Percentiles rank a stretch among this genome's conserved stretches.
Evolutionary conservation across 306 rosid species (phyloP).

Genomic region (Trifolium dubium): DNA sequence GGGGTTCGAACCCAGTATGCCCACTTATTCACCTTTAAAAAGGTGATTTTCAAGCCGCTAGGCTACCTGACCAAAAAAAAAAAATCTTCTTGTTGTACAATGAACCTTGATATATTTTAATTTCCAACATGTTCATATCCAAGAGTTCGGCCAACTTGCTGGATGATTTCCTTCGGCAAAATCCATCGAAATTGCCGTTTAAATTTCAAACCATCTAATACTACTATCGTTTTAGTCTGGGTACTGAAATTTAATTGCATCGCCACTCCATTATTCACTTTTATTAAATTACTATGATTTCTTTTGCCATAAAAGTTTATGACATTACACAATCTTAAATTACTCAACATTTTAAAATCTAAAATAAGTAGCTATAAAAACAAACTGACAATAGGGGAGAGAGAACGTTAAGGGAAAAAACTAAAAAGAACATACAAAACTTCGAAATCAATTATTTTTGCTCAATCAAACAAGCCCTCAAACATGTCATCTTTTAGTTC

Average conservation of each 20-base stretch:
- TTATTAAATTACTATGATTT: slow-evolving; percentile 6
- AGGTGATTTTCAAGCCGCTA: no score
- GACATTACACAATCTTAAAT: slow-evolving; percentile 6
- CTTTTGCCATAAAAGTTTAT: not conserved
- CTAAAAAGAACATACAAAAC: not conserved
- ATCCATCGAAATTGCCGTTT: slow-evolving; percentile 2
- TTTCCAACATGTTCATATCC: slow-evolving; percentile 9
- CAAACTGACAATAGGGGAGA: not conserved
- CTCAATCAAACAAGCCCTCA: not conserved
- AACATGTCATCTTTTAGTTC: slow-evolving; percentile 1
- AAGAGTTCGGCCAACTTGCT: not conserved
- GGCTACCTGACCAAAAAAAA: no score
- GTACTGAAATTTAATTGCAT: slow-evolving; percentile 12
- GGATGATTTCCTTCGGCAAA: slow-evolving; percentile 3
- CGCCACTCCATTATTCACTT: slow-evolving; percentile 24
- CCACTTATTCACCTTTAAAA: no score
- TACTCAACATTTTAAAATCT: not conserved
- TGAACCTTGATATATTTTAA: no score
- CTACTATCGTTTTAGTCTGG: not conserved
- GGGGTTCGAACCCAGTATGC: no score
- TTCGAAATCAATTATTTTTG: not conserved
- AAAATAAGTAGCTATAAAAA: not conserved
- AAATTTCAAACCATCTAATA: slow-evolving; percentile 29
- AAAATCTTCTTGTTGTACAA: no score
- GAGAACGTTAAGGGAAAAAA: not conserved